Conservation (phyloP, 2,329 filamentous ascomycete species). For the Xylariaceae sp. region DNA sequence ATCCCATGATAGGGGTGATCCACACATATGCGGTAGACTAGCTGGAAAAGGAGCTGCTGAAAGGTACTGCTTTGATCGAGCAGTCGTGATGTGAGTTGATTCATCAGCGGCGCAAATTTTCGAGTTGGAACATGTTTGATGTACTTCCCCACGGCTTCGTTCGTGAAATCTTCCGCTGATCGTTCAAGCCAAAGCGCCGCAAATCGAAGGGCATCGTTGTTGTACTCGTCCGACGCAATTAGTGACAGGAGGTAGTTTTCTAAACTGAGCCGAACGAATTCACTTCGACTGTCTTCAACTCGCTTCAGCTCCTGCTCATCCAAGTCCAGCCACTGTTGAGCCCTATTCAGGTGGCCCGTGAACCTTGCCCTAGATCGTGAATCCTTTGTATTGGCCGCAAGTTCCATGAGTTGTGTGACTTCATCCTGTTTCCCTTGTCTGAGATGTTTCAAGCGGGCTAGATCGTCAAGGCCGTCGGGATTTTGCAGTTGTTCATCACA, state of each 20-base stretch:
- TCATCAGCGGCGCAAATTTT: constrained; percentile 91
- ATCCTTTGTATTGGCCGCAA: constrained; percentile 47
- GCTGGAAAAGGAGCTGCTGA: constrained; percentile 64
- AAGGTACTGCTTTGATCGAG: constrained; percentile 66
- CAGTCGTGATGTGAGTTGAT: constrained; percentile 90
- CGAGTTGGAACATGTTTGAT: constrained; percentile 73
- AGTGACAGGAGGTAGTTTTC: constrained; percentile 90
- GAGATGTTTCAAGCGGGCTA: constrained; percentile 72
- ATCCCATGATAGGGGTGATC: constrained; percentile 97
- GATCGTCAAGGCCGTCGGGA: constrained; percentile 76
- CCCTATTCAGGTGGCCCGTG: constrained; percentile 59
- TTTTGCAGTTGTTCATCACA: constrained; percentile 93
- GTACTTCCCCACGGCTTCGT: constrained; percentile 66
- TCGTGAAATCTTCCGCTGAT: constrained; percentile 69
- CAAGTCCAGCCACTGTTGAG: constrained; percentile 84
- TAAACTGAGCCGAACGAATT: constrained; percentile 81
- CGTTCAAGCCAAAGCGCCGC: constrained; percentile 92
- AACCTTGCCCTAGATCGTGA: constrained; percentile 52
- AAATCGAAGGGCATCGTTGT: constrained; percentile 86
- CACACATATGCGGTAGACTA: constrained; percentile 78
- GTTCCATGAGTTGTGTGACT: constrained; percentile 63
- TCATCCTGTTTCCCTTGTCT: constrained; percentile 78
- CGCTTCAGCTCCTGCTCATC: constrained; percentile 83
- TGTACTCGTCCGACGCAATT: constrained; percentile 77
- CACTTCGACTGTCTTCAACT: constrained; percentile 67